Evolutionary conservation across 768 basidiomycete species (phyloP).

Genomic region (Suillus decipiens): DNA sequence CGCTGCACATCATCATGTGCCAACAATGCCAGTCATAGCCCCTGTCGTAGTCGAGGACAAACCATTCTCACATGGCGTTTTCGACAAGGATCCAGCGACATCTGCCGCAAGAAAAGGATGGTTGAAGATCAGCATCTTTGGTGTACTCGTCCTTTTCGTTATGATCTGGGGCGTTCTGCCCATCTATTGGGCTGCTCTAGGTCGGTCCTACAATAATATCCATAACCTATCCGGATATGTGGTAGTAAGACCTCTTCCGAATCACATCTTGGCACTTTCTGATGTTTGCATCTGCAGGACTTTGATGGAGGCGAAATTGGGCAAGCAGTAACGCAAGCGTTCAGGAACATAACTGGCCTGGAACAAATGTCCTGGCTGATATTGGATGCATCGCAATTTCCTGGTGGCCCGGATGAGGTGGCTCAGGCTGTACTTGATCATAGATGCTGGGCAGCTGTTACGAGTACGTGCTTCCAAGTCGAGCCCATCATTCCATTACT

Average conservation of each 20-base stretch:
- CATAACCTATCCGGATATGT: conserved; percentile 55
- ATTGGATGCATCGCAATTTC: conserved; percentile 44
- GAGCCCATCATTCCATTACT: neutral
- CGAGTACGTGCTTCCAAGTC: conserved; percentile 41
- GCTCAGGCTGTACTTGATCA: conserved; percentile 49
- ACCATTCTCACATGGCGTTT: conserved; percentile 32
- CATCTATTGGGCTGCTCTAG: conserved; percentile 64
- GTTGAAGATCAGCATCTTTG: conserved; percentile 40
- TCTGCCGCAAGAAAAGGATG: conserved; percentile 39
- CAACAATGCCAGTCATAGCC: neutral
- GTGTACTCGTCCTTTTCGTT: conserved; percentile 39
- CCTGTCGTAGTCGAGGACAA: conserved; percentile 16
- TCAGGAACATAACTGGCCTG: conserved; percentile 31
- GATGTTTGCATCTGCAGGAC: conserved; percentile 40
- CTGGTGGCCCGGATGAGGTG: conserved; percentile 45
- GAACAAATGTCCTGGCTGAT: conserved; percentile 49
- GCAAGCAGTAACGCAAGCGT: conserved; percentile 40
- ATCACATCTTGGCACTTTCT: neutral
- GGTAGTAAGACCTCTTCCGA: conserved; percentile 42
- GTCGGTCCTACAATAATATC: conserved; percentile 40
- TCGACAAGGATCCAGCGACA: conserved; percentile 31
- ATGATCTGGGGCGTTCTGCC: conserved; percentile 52
- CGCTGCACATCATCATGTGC: neutral
- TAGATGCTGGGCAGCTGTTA: conserved; percentile 54
- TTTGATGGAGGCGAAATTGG: conserved; percentile 61